phyloP scores from a whole-genome alignment of 2,329 filamentous ascomycete species.

The Bretziella fagacearum region DNA sequence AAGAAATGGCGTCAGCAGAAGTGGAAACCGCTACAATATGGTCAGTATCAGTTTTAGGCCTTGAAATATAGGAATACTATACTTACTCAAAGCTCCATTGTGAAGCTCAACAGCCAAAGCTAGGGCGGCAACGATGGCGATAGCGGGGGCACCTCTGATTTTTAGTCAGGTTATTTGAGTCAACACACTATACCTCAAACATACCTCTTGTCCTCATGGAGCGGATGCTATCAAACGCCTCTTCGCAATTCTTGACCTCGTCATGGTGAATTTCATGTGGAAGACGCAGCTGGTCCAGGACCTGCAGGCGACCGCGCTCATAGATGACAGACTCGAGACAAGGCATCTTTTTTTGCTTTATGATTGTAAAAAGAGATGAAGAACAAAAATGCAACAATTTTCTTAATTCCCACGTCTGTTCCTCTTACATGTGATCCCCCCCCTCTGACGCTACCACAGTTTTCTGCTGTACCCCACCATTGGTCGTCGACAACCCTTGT shows the following conservation, averaged over 20 bases:
- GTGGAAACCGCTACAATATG: conserved; percentile 26
- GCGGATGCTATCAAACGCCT: conserved; percentile 69
- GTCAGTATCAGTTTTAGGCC: conserved; percentile 21
- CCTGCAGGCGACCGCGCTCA: conserved; percentile 50
- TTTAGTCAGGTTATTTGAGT: background rate
- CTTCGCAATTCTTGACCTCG: conserved; percentile 47
- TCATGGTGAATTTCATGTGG: conserved; percentile 71
- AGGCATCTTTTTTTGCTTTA: conserved; percentile 27
- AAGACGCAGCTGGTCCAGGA: conserved; percentile 68
- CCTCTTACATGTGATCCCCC: no score
- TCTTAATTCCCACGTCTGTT: no score
- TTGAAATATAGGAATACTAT: background rate
- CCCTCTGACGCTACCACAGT: no score
- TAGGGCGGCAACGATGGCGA: conserved; percentile 91
- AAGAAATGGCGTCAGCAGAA: conserved; percentile 43
- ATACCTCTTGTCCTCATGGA: conserved; percentile 54
- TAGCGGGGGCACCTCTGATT: conserved; percentile 55
- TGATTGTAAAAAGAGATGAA: background rate
- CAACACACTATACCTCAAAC: background rate
- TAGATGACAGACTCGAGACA: conserved; percentile 64
- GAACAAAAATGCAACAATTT: background rate
- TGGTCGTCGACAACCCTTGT: no score
- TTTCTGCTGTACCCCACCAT: no score
- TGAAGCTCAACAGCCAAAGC: conserved; percentile 72
- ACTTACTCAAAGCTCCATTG: conserved; percentile 31